Base-by-base conservation (phyloP, 129 eudicot genomes). In the Deinandra increscens region DNA sequence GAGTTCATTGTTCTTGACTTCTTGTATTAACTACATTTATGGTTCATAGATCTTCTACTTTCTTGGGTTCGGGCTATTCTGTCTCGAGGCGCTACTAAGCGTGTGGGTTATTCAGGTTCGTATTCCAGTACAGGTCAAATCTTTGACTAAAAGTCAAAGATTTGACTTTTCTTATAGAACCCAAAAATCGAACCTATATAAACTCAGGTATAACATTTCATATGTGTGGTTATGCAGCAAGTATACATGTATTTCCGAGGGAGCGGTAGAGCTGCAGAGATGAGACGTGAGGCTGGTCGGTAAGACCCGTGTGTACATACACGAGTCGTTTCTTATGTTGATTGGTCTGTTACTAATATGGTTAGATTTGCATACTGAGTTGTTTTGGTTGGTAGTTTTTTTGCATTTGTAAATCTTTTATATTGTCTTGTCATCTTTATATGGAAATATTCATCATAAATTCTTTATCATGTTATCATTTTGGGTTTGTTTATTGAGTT, bases 201-300 rank as follows among this genome's bases (percentile, higher is more conserved):
- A n/a, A 60, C 31, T 43, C 59, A 26, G 46, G 44, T 44, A 75
- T 56, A 4, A 33, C 55, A 13, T 65, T 26, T 26, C 31, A 26
- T 26, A 26, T 26, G 18, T 74, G 4, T 58, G 44, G 26, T 66
- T 43, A 33, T 83, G 85, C 99, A 94, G 97, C 99, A 94, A 94
- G 97, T 90, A 62, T 87, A 89, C 75, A 94, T 90, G 97, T 89
- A 94, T 51, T 94, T 94, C 91, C 87, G 97, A 10, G 97, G 97
- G 43, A 94, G 93, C 17, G 97, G 99, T 7, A 67, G 70, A 81
- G 97, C 91, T 0, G 90, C 95, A 0, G 90, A 94, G 74, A 80
- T 94, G 96, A 94, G 83, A 66, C 90, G 88, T 15, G 89, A 79
- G 14, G 84, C 82, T 31, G 89, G 86, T 44, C 74, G 98, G 23